Evolutionary conservation across 441 rosid species (phyloP).

Genomic region (Breynia disticha): DNA sequence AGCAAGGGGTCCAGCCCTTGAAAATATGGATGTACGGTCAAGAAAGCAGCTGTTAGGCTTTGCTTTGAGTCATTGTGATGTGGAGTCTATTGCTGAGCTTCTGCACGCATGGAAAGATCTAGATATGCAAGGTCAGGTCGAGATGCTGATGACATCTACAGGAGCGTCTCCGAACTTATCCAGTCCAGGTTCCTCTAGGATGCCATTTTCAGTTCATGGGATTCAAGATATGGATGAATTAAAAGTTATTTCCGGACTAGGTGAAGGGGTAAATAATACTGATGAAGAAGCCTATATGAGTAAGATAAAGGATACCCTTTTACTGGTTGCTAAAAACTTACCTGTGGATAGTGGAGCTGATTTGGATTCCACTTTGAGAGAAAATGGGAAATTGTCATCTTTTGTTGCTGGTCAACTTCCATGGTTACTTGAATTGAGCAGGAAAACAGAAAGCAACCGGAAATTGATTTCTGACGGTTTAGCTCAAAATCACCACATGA

Average conservation of each 20-base stretch:
- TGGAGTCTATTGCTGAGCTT: slow-evolving; percentile 86
- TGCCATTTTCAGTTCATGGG: slow-evolving; percentile 25
- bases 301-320: slow-evolving; percentile 40
- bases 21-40: slow-evolving; percentile 72
- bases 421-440: slow-evolving; percentile 79
- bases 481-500: slow-evolving; percentile 58
- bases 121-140: slow-evolving; percentile 84
- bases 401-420: slow-evolving; percentile 81
- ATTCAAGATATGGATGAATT: slow-evolving; percentile 37
- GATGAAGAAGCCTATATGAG: slow-evolving; percentile 40
- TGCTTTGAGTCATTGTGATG: slow-evolving; percentile 91
- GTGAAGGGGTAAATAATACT: slow-evolving; percentile 29
- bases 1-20: slow-evolving; percentile 96
- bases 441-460: slow-evolving; percentile 37
- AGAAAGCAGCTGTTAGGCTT: slow-evolving; percentile 84
- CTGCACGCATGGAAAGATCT: slow-evolving; percentile 97
- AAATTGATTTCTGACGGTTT: slow-evolving; percentile 34
- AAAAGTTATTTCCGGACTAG: slow-evolving; percentile 38
- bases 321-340: slow-evolving; percentile 54
- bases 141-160: slow-evolving; percentile 47
- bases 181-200: slow-evolving; percentile 23
- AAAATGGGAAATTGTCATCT: slow-evolving; percentile 69
- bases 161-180: slow-evolving; percentile 44
- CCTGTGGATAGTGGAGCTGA: slow-evolving; percentile 41
- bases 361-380: slow-evolving; percentile 55